phyloP scores from a whole-genome alignment of 805 yeast species.

The baker's yeast (Saccharomyces cerevisiae) region DNA sequence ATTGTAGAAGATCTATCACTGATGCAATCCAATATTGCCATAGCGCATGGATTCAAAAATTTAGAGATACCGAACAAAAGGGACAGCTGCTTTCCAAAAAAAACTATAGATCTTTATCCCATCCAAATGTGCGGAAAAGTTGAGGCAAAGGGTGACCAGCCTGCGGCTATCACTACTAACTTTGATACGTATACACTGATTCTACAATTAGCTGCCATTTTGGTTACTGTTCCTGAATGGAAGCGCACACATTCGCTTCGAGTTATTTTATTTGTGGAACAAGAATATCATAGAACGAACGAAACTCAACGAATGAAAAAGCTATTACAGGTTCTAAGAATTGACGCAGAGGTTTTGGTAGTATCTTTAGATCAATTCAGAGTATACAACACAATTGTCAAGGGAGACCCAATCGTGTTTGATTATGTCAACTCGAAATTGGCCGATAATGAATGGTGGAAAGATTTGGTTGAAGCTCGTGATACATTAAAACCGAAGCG shows the following conservation, averaged over 20 bases:
- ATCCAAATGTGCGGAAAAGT: slow-evolving; percentile 91
- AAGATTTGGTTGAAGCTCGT: slow-evolving; percentile 54
- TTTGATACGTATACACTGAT: slow-evolving; percentile 94
- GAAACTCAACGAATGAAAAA: slow-evolving; percentile 57
- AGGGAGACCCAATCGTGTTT: slow-evolving; percentile 45
- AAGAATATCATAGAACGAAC: slow-evolving; percentile 55
- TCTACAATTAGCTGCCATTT: slow-evolving; percentile 85
- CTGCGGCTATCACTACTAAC: slow-evolving; percentile 66
- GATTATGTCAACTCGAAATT: slow-evolving; percentile 45
- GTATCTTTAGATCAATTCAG: slow-evolving; percentile 52
- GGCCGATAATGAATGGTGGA: slow-evolving; percentile 81
- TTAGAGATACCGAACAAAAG: slow-evolving; percentile 52
- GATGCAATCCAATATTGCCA: slow-evolving; percentile 86
- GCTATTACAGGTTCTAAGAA: slow-evolving; percentile 68
- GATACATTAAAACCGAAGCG: slow-evolving; percentile 22
- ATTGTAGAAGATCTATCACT: slow-evolving; percentile 82
- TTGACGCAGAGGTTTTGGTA: slow-evolving; percentile 73
- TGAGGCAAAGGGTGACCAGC: slow-evolving; percentile 11
- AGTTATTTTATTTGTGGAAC: slow-evolving; percentile 86
- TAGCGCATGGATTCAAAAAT: slow-evolving; percentile 77
- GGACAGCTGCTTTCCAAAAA: slow-evolving; percentile 30
- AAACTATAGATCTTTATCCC: slow-evolving; percentile 83
- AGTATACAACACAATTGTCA: slow-evolving; percentile 67
- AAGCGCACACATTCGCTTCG: slow-evolving; percentile 63
- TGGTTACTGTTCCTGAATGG: slow-evolving; percentile 93